Evolutionary conservation across 805 yeast genomes (phyloP).

Genomic region (Wickerhamomyces silvicola): DNA sequence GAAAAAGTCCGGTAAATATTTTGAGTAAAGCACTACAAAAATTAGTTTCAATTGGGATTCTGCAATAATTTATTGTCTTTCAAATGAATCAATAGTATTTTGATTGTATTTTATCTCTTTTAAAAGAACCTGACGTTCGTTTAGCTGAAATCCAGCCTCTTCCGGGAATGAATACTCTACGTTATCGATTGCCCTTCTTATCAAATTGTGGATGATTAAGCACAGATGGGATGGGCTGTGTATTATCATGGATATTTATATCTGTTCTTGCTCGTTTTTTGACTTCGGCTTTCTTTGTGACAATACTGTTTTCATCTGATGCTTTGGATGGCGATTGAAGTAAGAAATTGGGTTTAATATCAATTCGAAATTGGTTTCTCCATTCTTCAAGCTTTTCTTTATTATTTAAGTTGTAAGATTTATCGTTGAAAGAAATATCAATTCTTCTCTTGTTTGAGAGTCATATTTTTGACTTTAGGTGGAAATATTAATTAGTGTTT

Average conservation of each 20-base stretch:
- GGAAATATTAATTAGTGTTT: no score
- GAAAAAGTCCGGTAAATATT: no score
- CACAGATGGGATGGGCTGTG: slow-evolving; percentile 18
- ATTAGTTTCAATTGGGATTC: no score
- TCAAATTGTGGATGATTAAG: slow-evolving; percentile 22
- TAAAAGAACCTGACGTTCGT: slow-evolving; percentile 10
- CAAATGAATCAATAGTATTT: neutral
- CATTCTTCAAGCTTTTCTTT: slow-evolving; percentile 5
- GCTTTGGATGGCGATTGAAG: neutral
- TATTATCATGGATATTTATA: slow-evolving; percentile 16
- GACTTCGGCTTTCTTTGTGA: slow-evolving; percentile 1
- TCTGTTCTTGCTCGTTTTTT: slow-evolving; percentile 14
- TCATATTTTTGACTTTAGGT: no score
- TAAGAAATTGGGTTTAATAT: neutral
- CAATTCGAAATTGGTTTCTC: slow-evolving; percentile 5
- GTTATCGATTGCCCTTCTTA: slow-evolving; percentile 33
- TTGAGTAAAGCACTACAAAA: no score
- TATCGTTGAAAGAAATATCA: slow-evolving; percentile 1
- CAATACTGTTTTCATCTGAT: neutral
- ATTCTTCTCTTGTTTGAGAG: neutral
- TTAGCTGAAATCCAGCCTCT: slow-evolving; percentile 42
- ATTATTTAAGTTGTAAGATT: slow-evolving; percentile 7
- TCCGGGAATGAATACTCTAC: slow-evolving; percentile 41
- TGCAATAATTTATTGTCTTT: neutral
- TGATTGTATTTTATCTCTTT: no score